Conservation (phyloP, 768 basidiomycete species). For the Pleurotus salmoneostramineus region DNA sequence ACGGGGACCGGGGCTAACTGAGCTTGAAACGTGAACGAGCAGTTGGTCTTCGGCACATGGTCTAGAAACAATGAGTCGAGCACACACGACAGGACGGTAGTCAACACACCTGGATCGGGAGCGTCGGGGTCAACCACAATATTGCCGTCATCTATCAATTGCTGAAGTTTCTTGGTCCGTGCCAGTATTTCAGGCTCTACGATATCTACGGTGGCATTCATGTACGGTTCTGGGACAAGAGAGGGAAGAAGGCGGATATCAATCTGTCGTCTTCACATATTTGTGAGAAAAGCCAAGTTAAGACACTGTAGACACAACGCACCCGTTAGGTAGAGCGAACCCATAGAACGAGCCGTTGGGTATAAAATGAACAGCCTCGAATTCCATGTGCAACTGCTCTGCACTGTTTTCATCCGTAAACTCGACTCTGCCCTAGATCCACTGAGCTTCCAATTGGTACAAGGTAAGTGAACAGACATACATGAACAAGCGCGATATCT, state of each 20-base stretch:
- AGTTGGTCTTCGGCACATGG: slow-evolving; percentile 44
- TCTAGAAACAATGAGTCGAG: slow-evolving; percentile 26
- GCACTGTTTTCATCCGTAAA: slow-evolving; percentile 46
- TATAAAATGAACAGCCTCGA: slow-evolving; percentile 76
- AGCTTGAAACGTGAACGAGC: slow-evolving; percentile 63
- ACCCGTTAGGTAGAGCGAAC: slow-evolving; percentile 64
- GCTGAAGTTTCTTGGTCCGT: slow-evolving; percentile 55
- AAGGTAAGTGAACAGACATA: slow-evolving; percentile 29
- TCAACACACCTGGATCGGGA: slow-evolving; percentile 20
- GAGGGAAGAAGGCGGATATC: slow-evolving; percentile 68
- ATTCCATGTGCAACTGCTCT: slow-evolving; percentile 64
- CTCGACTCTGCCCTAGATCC: slow-evolving; percentile 64
- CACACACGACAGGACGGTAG: neutral
- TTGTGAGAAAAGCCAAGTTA: neutral
- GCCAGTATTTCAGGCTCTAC: slow-evolving; percentile 58
- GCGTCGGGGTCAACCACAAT: slow-evolving; percentile 49
- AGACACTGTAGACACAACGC: slow-evolving; percentile 12
- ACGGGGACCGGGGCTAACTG: slow-evolving; percentile 58
- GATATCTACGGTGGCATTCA: slow-evolving; percentile 55
- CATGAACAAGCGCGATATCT: slow-evolving; percentile 60
- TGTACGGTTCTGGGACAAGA: slow-evolving; percentile 51
- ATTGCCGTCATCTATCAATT: slow-evolving; percentile 61
- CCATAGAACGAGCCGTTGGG: slow-evolving; percentile 76
- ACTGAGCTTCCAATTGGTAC: neutral
- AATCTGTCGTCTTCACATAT: slow-evolving; percentile 39